Evolutionary conservation across 2,329 filamentous ascomycete genomes (phyloP), one percentile per base, ranked within the genome.

Genomic region (Lecanicillium sp.): DNA sequence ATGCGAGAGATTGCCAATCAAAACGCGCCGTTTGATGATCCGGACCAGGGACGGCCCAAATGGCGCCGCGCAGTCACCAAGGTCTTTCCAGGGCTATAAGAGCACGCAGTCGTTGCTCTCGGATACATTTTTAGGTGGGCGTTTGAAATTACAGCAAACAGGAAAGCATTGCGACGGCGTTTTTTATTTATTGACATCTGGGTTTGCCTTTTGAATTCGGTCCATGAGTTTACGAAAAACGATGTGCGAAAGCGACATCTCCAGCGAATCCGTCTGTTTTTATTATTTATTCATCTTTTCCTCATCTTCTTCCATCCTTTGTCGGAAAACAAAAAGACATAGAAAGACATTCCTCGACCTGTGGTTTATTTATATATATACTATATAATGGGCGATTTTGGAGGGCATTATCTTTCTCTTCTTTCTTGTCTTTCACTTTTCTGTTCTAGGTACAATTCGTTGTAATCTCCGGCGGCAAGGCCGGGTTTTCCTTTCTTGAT

Each of bases 1-100:
- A 72, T 72, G 66, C 64, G 67, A 37, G 61, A 70, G 41, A 67
- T 72, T 51, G 69, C 69, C 9, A 64, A 64, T 43, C 67, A 62
- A 26, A 68, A 68, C 39, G 66, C 68, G 44, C 68, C 69, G 27
- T 65, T 72, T 51, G 68, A 70, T 23, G 69, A 72, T 37, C 67
- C 67, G 7, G 68, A 72, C 52, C 58, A 61, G 41, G 59, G 61
- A 41, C 62, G 61, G 51, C 65, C 68, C 27, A 61, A 62, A 51
- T 72, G 69, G 71, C 67, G 67, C 44, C 68, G 65, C 49, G 65
- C 62, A 44, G 58, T 71, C 46, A 62, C 66, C 29, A 71, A 70
- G 36, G 61, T 73, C 44, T 74, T 74, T 45, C 71, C 71, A 5
- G 66, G 67, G 19, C 64, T 49, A 39, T 49, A 39, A 33, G 4